These are phyloP conservation scores for Hibiscus mutabilis DNA, from an alignment of 345 rosid genomes.

Conservation along the genomic window DNA sequence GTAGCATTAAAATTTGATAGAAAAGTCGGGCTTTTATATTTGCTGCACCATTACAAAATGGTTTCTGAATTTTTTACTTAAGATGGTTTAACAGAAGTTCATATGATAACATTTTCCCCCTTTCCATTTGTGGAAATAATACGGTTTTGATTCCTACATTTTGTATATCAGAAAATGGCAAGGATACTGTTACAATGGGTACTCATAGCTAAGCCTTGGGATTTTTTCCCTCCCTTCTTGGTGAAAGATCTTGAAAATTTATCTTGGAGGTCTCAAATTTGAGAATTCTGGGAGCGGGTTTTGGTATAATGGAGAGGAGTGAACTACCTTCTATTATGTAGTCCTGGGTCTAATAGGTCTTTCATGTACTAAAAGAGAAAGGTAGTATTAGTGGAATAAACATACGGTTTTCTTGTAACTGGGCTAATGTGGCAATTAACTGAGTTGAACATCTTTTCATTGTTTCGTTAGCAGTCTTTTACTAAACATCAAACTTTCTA, in stretches of 20 bases:
- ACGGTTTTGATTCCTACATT: neutral
- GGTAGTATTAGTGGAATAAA: neutral
- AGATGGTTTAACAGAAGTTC: neutral
- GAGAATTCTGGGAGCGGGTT: neutral
- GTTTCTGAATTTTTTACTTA: neutral
- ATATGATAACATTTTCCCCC: neutral
- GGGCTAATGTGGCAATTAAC: neutral
- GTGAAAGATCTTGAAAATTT: neutral
- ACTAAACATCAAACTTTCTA: neutral
- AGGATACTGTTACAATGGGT: neutral
- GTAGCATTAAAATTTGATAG: constrained; percentile 11
- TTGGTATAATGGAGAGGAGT: neutral
- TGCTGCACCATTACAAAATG: neutral
- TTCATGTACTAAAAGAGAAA: neutral
- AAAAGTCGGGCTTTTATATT: neutral
- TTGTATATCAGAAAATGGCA: neutral
- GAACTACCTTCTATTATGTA: neutral
- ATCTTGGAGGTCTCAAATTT: neutral
- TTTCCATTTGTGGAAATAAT: neutral
- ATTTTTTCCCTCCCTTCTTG: neutral
- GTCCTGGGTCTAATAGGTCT: neutral
- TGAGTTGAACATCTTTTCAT: neutral
- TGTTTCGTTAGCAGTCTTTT: neutral
- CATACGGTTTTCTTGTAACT: neutral
- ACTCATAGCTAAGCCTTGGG: neutral